Evolutionary conservation across 495 filamentous ascomycete genomes (phyloP).

Genomic region (Lasiosphaeria ovina): DNA sequence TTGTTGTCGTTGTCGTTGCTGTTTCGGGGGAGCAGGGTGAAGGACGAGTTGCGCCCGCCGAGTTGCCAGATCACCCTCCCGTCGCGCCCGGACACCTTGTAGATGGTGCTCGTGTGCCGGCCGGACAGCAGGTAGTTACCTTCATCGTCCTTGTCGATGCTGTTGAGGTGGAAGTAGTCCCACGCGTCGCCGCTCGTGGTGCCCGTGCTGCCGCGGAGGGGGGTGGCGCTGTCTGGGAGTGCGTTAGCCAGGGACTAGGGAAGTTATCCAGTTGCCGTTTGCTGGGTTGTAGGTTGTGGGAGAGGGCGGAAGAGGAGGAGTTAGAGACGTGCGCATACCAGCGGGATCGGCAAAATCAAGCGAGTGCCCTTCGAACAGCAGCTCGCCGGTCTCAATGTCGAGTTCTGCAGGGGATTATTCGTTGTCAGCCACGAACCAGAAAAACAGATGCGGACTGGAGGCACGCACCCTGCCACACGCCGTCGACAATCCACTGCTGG

Average conservation of each 20-base stretch:
- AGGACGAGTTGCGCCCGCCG: constrained; percentile 47
- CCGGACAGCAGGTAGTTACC: constrained; percentile 59
- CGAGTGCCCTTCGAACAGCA: constrained; percentile 55
- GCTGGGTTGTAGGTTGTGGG: no score
- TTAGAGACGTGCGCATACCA: constrained; percentile 15
- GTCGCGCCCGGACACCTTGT: constrained; percentile 54
- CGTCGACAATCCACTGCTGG: constrained; percentile 9
- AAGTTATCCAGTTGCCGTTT: neutral
- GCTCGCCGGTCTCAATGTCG: constrained; percentile 48
- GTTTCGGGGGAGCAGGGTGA: constrained; percentile 29
- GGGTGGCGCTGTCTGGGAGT: constrained; percentile 44
- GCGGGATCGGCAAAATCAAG: constrained; percentile 53
- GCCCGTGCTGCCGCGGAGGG: constrained; percentile 38
- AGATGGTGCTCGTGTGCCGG: constrained; percentile 52
- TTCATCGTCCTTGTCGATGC: constrained; percentile 52
- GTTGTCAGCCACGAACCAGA: constrained; percentile 13
- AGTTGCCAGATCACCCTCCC: constrained; percentile 55
- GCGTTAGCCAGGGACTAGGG: no score
- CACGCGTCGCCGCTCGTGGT: constrained; percentile 36
- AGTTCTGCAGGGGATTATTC: constrained; percentile 51
- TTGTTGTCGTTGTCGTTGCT: no score
- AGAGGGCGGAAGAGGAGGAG: neutral
- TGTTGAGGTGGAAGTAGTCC: constrained; percentile 64
- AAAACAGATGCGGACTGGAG: neutral
- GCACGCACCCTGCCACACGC: neutral